Percentiles rank a stretch among this genome's conserved stretches.
These are phyloP conservation scores for Planoprotostelium fungivorum DNA, from an alignment of 78 protist genomes.

Conservation along the genomic window DNA sequence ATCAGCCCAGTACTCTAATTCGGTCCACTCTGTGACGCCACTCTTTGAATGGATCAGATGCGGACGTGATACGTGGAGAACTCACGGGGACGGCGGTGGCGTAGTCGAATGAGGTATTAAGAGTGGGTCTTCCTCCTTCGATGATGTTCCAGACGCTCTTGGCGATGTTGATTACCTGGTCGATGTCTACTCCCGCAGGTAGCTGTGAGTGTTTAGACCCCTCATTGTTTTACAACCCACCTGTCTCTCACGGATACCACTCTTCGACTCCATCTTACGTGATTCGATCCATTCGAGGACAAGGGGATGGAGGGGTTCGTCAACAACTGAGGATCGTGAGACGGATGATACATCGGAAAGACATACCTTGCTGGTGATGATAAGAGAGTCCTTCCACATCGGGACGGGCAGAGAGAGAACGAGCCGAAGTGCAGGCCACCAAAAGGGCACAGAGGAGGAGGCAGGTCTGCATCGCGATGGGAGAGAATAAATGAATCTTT, in stretches of 20 bases:
- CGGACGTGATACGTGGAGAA: background rate
- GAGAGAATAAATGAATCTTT: no score
- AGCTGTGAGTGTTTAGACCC: background rate
- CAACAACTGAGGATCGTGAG: background rate
- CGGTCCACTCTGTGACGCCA: background rate
- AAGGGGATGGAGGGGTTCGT: background rate
- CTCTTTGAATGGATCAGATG: background rate
- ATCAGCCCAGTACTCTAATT: background rate
- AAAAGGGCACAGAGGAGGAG: no score
- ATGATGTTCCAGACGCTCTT: background rate
- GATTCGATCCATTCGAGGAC: background rate
- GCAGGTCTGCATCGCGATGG: no score
- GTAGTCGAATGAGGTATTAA: background rate
- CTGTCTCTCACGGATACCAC: no score
- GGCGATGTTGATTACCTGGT: background rate
- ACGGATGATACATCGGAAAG: background rate
- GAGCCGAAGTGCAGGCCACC: no score
- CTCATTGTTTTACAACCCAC: no score
- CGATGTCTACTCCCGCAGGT: background rate
- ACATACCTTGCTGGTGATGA: background rate
- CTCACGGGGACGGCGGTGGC: background rate
- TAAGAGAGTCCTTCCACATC: background rate
- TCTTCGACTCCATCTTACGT: no score
- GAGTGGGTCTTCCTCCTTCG: background rate
- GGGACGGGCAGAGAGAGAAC: no score